Conservation (phyloP, 106 monocot genomes). For the Gastrodia elata region DNA sequence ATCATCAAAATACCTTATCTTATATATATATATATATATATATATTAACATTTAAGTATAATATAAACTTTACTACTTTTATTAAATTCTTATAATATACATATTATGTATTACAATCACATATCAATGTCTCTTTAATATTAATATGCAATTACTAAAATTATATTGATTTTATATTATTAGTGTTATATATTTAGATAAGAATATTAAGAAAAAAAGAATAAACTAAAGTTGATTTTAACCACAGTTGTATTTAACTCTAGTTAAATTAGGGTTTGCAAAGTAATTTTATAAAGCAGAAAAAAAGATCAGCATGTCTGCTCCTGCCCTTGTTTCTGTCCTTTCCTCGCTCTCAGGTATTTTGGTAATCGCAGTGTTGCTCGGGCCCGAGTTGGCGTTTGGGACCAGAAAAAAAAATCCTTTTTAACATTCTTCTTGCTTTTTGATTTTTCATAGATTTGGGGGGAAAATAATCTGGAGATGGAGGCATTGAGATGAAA, state of each 20-base stretch:
- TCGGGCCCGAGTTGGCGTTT: not conserved
- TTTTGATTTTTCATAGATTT: conserved; percentile 6
- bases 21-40: too few relatives aligned
- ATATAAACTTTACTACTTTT: too few relatives aligned
- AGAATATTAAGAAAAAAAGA: not conserved
- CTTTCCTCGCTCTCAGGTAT: not conserved
- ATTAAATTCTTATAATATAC: too few relatives aligned
- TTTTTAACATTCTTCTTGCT: not conserved
- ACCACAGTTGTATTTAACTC: not conserved
- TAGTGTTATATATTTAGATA: not conserved
- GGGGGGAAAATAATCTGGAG: conserved; percentile 10
- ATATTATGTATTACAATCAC: too few relatives aligned
- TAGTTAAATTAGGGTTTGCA: conserved; percentile 9
- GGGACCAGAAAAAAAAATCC: not conserved
- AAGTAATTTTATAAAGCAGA: not conserved
- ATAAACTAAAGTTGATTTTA: not conserved
- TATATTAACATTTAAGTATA: too few relatives aligned
- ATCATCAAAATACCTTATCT: too few relatives aligned
- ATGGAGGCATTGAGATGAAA: conserved; percentile 4
- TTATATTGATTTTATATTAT: too few relatives aligned
- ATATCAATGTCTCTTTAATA: too few relatives aligned
- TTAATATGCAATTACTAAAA: too few relatives aligned
- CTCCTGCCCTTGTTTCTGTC: not conserved
- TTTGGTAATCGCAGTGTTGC: conserved; percentile 3
- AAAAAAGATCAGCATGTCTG: not conserved